Evolutionary conservation across 208 protist species (phyloP), one percentile per base, ranked within the genome.

Genomic region (Trypanosomatidae sp.): DNA sequence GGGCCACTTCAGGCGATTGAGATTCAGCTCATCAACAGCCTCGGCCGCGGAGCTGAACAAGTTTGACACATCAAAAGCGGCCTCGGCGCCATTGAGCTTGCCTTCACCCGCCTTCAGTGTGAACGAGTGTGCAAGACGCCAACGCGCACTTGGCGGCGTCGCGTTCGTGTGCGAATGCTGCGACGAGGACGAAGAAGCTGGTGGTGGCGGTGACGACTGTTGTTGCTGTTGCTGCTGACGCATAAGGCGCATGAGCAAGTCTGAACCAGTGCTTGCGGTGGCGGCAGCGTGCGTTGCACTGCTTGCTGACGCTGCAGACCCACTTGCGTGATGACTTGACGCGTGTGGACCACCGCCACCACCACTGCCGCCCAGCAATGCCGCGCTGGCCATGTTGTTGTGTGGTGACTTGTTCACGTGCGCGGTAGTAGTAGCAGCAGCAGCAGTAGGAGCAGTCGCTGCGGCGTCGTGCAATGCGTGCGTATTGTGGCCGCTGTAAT

Each of bases 11-110:
- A 86, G 71, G 19, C 44, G 44, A 37, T 64, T 67, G 24, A 33
- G 58, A 62, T 88, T 87, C 21, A 92, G 56, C 25, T 67, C 75
- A 23, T 87, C 72, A 26, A 87, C 54, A 4, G 71, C 78, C 32
- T 84, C 72, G 19, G 38, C 39, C 1, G 59, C 44, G 35, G 69
- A 67, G 6, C 57, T 40, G 41, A 92, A 92, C 42, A 74, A 48
- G 20, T 39, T 43, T 0, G 73, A 75, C 28, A 85, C 38, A 47
- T 88, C 83, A 53, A 83, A 87, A 6, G 57, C 24, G 19, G 33
- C 28, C 50, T 92, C 83, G 19, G 48, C 30, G 4, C 38, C 45
- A 10, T 53, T 73, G 6, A 92, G 60, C 56, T 85, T 87, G 25
- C 61, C 41, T 26, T 92, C 78, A 56, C 58, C 79, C 33, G 56